Evolutionary conservation across 73 alveolate species (phyloP).

Genomic region (Stentor roeselii): DNA sequence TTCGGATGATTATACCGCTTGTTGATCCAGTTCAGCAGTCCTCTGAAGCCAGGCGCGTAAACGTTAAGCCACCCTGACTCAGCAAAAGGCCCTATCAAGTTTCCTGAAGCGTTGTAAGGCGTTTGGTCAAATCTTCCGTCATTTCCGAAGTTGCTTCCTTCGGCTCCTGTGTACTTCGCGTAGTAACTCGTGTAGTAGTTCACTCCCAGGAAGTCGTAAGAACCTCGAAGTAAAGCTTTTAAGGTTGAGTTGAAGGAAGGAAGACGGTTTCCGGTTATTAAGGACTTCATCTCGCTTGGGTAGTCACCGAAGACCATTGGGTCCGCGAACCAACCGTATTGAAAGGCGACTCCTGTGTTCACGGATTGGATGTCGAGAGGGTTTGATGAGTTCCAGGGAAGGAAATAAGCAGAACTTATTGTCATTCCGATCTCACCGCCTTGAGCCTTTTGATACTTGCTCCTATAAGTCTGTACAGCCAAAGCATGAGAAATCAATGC

Average conservation of each 20-base stretch:
- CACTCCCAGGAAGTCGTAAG: conserved; percentile 35
- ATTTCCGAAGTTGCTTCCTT: conserved; percentile 21
- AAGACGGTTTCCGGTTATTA: conserved; percentile 23
- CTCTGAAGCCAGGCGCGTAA: conserved; percentile 35
- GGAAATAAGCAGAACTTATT: conserved; percentile 13
- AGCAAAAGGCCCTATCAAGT: conserved; percentile 34
- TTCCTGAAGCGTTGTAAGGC: conserved; percentile 11
- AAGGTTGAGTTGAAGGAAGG: conserved; percentile 31
- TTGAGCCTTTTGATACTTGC: conserved; percentile 33
- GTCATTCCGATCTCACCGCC: conserved; percentile 44
- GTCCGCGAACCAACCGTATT: conserved; percentile 34
- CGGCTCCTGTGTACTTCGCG: background rate
- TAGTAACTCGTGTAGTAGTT: conserved; percentile 32
- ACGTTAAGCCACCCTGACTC: conserved; percentile 35
- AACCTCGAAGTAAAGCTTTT: conserved; percentile 18
- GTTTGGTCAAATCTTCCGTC: background rate
- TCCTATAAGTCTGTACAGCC: conserved; percentile 42
- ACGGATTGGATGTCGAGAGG: conserved; percentile 35
- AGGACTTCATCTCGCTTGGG: conserved; percentile 30
- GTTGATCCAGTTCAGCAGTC: conserved; percentile 29
- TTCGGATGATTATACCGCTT: conserved; percentile 30
- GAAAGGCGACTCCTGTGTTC: conserved; percentile 5
- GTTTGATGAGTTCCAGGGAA: conserved; percentile 34
- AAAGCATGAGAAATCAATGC: conserved; percentile 36
- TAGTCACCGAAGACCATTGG: conserved; percentile 37